Evolutionary conservation across 805 yeast species (phyloP), one percentile per base, ranked within the genome.

Genomic region (Blastobotrys muscicola): DNA sequence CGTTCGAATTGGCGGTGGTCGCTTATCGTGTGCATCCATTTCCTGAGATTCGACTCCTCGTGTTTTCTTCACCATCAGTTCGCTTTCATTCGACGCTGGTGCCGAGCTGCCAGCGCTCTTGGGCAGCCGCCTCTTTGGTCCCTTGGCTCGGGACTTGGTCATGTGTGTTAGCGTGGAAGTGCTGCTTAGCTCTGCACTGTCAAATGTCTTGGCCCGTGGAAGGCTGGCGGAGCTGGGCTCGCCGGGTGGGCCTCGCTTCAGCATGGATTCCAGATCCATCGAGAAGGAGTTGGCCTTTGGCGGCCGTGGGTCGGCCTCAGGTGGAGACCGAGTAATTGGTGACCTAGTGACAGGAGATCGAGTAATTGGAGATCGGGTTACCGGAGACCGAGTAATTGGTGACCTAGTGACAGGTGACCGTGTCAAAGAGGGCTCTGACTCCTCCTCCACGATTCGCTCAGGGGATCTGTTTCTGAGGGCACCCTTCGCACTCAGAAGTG

Each of bases 61-160:
- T 4, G 33, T 30, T 26, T 13, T 10, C 41, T 8, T 31, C 7
- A n/a, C 13, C 13, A 20, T 6, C 4, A 20, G 4, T 20, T 20
- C 34, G 34, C 34, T 14, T 32, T 32, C 34, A 12, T 4, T 6
- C 26, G 4, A 6, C 6, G 6, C 26, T 3, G 34, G 34, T 10
- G 38, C 20, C 14, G 20, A n/a, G 11, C 12, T 16, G 6, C 13
- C 11, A n/a, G 29, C 41, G 30, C 26, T 39, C 33, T 43, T 39
- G 8, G 70, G 72, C n/a, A 61, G 51, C 41, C 66, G 56, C 45
- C 72, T 51, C 43, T 57, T 65, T 14, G 69, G 71, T 1, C 69
- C 70, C 13, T 58, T 58, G 7, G 68, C 50, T 43, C 71, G 56
- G 5, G 43, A 47, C 49, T 64, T 66, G 33, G 57, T 65, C 8